These are phyloP conservation scores for Zymoseptoria ardabiliae DNA, from an alignment of 2,329 filamentous ascomycete species.

Conservation along the genomic window DNA sequence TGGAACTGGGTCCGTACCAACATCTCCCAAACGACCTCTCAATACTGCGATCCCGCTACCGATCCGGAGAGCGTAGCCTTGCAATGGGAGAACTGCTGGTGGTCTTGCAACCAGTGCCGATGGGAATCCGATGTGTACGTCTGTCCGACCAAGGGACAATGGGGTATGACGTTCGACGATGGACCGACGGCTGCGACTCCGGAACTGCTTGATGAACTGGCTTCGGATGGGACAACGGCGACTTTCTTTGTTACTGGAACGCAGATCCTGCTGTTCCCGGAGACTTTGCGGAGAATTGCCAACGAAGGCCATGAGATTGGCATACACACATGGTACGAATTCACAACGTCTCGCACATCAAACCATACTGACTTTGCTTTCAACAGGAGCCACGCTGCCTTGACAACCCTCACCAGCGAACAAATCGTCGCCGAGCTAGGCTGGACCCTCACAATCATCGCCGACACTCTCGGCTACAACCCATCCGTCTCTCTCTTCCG, in stretches of 20 bases:
- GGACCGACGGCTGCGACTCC: not conserved
- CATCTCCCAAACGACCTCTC: not conserved
- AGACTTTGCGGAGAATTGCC: not conserved
- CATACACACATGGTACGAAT: not conserved
- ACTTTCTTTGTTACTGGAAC: not conserved
- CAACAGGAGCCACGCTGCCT: not conserved
- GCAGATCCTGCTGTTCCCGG: not conserved
- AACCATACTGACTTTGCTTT: not conserved
- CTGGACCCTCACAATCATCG: not conserved
- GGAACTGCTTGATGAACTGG: not conserved
- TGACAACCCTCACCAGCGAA: not conserved
- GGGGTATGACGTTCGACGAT: not conserved
- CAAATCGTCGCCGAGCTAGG: not conserved
- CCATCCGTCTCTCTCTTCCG: not conserved
- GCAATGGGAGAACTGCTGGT: not conserved
- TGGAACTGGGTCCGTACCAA: not conserved
- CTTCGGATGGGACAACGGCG: not conserved
- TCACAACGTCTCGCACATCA: no score
- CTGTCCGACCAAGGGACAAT: not conserved
- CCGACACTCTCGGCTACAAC: not conserved
- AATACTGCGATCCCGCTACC: not conserved
- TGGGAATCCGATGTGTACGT: not conserved
- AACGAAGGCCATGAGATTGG: not conserved
- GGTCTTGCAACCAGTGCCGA: not conserved
- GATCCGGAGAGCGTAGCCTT: not conserved